Base-by-base conservation (phyloP, 345 rosid species). In the Heritiera fomes region DNA sequence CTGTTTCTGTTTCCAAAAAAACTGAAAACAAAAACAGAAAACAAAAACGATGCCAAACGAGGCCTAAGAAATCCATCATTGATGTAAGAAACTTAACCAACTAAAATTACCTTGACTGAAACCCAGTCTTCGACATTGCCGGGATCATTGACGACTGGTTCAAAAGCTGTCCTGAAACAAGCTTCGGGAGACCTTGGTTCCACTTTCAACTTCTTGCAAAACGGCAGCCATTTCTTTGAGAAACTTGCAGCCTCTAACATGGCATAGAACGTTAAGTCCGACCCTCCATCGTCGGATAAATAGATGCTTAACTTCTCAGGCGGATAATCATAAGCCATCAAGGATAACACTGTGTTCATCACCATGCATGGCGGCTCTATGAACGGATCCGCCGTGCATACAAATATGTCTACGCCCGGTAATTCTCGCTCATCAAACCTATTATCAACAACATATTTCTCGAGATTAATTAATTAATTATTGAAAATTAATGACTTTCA, bases 271-370 rank as follows among this genome's bases (percentile, higher is more conserved):
- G 87, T 89, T 40, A 84, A 55, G 20, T 81, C 83, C 0, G 88
- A 88, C 3, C 84, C 85, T 43, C 87, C 94, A 65, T 91, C 96
- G 23, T 93, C 98, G 1, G 94, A 90, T 5, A 93, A 81, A 71
- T 89, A 93, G 5, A 87, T 83, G 15, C 86, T 81, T 13, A 89
- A 82, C 80, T 89, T 89, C 50, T 88, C 87, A 0, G 90, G 73
- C 11, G 96, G 92, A 50, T 93, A 93, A 64, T 90, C 84, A 3
- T 85, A 89, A 7, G 94, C 84, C 86, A 86, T 76, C 14, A 87
- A 87, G 2, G 98, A 91, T 78, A 91, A 77, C 4, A 89, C 82
- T 0, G 90, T 89, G 80, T 85, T 87, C 41, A 87, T 75, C 58
- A 87, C 91, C 87, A 89, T 66, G 52, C 66, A 70, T 4, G 89